Conservation (phyloP, 768 basidiomycete genomes). For the Auriscalpium microsporum region DNA sequence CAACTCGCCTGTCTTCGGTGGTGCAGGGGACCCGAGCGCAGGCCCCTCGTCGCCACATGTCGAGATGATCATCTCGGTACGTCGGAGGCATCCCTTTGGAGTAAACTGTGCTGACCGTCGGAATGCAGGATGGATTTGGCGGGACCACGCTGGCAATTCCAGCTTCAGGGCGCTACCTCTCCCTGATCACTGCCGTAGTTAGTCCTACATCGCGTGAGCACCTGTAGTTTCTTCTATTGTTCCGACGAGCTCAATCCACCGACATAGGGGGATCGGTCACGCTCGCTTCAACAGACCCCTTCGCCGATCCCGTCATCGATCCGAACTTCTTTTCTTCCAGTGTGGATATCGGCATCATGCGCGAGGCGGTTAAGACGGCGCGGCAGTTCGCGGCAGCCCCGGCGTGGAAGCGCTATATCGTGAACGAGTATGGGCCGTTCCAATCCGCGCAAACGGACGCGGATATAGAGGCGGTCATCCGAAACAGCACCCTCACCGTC, state of each 20-base stretch:
- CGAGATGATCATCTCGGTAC: background rate
- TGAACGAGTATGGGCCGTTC: slow-evolving; percentile 8
- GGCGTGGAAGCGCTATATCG: slow-evolving; percentile 24
- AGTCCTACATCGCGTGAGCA: too few species aligned
- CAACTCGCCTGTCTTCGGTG: background rate
- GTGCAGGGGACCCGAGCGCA: background rate
- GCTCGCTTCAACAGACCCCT: slow-evolving; percentile 36
- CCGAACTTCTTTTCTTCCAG: slow-evolving; percentile 32
- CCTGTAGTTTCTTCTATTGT: too few species aligned
- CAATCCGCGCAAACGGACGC: slow-evolving; percentile 9
- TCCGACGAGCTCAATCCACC: background rate
- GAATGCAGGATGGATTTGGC: background rate
- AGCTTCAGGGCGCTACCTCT: too few species aligned
- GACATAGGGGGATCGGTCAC: slow-evolving; percentile 29
- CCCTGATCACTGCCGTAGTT: too few species aligned
- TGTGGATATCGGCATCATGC: slow-evolving; percentile 26
- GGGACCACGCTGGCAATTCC: too few species aligned
- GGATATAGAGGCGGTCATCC: slow-evolving; percentile 4
- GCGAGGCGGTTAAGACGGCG: slow-evolving; percentile 20
- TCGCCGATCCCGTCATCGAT: slow-evolving; percentile 40
- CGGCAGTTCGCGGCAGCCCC: slow-evolving; percentile 20
- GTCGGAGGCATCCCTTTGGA: background rate
- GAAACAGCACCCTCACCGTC: background rate
- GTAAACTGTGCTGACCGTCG: background rate
- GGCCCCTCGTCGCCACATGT: background rate